phyloP scores from a whole-genome alignment of 2,329 filamentous ascomycete species.

The Claviceps purpurea region DNA sequence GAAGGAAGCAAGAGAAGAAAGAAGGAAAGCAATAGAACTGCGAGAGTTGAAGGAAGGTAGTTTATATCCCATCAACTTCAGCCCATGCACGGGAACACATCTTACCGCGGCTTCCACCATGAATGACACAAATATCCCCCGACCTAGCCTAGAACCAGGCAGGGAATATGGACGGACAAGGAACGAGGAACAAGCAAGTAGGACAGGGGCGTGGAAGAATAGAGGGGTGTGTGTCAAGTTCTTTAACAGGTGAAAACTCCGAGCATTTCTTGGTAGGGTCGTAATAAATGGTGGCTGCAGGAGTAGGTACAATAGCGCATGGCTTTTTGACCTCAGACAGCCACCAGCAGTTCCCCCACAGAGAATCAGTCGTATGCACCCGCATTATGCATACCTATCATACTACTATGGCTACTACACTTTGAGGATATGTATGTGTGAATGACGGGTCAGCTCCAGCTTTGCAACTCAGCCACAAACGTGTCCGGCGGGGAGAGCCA shows the following conservation, averaged over 20 bases:
- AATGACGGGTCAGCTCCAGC: too few species aligned
- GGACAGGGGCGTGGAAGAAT: background rate
- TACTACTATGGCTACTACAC: background rate
- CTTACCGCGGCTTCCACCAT: conserved; percentile 2
- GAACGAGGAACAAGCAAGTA: background rate
- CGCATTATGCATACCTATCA: too few species aligned
- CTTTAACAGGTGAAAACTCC: background rate
- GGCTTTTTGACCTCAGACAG: background rate
- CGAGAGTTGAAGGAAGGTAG: background rate
- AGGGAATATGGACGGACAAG: background rate
- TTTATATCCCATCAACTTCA: conserved; percentile 3
- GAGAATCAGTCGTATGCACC: background rate
- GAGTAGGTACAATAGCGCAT: background rate
- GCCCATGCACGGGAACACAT: background rate
- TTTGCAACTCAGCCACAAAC: background rate
- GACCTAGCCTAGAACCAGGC: background rate
- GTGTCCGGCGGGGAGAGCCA: background rate
- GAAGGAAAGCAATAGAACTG: background rate
- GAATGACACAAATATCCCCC: background rate
- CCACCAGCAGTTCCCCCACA: background rate
- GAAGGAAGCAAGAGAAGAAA: background rate
- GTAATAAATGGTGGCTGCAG: background rate
- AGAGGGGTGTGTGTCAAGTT: background rate
- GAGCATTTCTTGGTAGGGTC: background rate
- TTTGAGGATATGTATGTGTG: background rate